Evolutionary conservation across 305 asterid genomes (phyloP).

Genomic region (Withania somnifera): DNA sequence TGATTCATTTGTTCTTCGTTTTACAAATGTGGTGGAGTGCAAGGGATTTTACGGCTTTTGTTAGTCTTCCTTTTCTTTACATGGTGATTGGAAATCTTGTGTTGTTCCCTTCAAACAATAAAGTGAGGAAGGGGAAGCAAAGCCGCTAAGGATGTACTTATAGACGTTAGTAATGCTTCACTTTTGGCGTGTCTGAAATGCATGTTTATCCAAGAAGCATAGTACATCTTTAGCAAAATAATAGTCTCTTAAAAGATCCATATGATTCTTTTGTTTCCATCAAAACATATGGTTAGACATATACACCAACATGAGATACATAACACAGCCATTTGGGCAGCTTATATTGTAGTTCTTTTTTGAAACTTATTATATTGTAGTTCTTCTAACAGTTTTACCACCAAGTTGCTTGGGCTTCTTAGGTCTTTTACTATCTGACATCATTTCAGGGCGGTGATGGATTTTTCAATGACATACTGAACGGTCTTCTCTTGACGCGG

Average conservation of each 20-base stretch:
- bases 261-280: neutral
- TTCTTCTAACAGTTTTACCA: neutral
- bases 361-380: neutral
- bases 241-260: neutral
- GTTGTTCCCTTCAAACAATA: neutral
- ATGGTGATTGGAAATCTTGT: neutral
- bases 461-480: slow-evolving; percentile 81
- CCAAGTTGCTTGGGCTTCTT: neutral
- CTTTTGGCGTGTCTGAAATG: neutral
- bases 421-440: slow-evolving; percentile 6
- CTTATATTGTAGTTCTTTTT: neutral
- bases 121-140: neutral
- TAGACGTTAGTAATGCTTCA: neutral
- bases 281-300: neutral
- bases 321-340: neutral
- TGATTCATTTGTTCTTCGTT: neutral
- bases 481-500: slow-evolving; percentile 78
- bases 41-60: neutral
- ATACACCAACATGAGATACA: neutral
- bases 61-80: neutral
- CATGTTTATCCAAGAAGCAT: neutral
- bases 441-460: slow-evolving; percentile 92
- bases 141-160: neutral
- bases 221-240: neutral
- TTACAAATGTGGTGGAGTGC: neutral